These are phyloP conservation scores for Penicillium longicatenatum DNA, from an alignment of 495 filamentous ascomycete genomes.

Conservation along the genomic window DNA sequence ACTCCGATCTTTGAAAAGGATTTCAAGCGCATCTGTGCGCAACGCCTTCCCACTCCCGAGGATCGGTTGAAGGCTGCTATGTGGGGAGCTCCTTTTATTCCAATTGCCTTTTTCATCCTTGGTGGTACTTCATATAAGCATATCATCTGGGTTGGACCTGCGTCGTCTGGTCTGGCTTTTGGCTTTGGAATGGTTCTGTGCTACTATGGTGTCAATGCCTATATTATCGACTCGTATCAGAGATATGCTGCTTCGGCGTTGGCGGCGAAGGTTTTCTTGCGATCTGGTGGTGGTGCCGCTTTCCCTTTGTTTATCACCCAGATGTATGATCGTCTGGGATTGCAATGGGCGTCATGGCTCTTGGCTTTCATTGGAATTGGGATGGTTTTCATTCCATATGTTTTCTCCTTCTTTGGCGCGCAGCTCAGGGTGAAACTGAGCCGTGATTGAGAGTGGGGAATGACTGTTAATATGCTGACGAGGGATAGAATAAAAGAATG, in stretches of 20 bases:
- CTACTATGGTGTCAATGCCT: constrained; percentile 69
- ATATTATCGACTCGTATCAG: constrained; percentile 67
- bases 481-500: background rate
- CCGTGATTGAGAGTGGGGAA: constrained; percentile 4
- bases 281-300: constrained; percentile 39
- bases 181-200: constrained; percentile 69
- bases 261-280: constrained; percentile 38
- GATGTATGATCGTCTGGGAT: constrained; percentile 53
- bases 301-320: constrained; percentile 54
- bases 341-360: constrained; percentile 59
- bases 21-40: constrained; percentile 28
- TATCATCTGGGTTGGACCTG: constrained; percentile 66
- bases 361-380: constrained; percentile 55
- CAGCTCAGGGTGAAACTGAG: constrained; percentile 27
- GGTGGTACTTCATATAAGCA: constrained; percentile 60
- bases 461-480: background rate
- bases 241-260: constrained; percentile 38
- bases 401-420: constrained; percentile 40
- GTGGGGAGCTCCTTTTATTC: constrained; percentile 37
- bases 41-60: constrained; percentile 33
- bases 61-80: constrained; percentile 39
- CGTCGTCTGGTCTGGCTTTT: constrained; percentile 63
- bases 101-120: constrained; percentile 55
- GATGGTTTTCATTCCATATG: constrained; percentile 48
- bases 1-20: constrained; percentile 40